Evolutionary conservation across 257 asterid genomes (phyloP).

Genomic region (Solanum ossicruentum): DNA sequence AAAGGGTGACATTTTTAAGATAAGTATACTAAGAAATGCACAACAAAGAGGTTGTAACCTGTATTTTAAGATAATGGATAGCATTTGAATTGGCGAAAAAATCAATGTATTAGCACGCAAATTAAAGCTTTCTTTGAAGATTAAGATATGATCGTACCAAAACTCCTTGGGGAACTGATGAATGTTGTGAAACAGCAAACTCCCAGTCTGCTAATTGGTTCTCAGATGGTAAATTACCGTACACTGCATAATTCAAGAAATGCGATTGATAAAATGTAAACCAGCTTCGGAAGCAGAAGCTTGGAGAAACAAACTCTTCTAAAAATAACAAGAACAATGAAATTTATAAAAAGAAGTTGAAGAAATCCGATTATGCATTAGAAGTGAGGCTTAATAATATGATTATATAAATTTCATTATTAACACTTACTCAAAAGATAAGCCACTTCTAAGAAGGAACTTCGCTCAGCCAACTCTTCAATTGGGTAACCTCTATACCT

Average conservation of each 20-base stretch:
- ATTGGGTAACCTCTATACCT: slow-evolving; percentile 1
- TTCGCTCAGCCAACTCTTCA: background rate
- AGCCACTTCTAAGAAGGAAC: slow-evolving; percentile 50
- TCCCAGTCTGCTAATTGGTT: slow-evolving; percentile 89
- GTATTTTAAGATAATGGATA: background rate
- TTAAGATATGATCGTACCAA: slow-evolving; percentile 14
- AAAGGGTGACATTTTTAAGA: background rate
- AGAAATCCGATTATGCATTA: background rate
- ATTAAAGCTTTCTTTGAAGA: background rate
- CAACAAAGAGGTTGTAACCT: background rate
- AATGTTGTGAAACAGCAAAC: slow-evolving; percentile 83
- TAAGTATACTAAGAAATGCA: background rate
- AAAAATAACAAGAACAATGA: background rate
- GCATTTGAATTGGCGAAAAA: background rate
- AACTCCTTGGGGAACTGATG: slow-evolving; percentile 41
- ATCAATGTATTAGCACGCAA: background rate
- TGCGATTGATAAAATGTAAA: background rate
- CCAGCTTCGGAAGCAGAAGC: background rate
- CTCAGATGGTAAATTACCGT: slow-evolving; percentile 81
- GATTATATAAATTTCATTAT: background rate
- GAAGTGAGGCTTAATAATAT: background rate
- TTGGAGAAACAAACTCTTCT: background rate
- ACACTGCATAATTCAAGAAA: slow-evolving; percentile 36
- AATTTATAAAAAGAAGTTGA: background rate
- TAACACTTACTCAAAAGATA: slow-evolving; percentile 71